Conservation (phyloP, 257 asterid genomes). For the Salvia hispanica region DNA sequence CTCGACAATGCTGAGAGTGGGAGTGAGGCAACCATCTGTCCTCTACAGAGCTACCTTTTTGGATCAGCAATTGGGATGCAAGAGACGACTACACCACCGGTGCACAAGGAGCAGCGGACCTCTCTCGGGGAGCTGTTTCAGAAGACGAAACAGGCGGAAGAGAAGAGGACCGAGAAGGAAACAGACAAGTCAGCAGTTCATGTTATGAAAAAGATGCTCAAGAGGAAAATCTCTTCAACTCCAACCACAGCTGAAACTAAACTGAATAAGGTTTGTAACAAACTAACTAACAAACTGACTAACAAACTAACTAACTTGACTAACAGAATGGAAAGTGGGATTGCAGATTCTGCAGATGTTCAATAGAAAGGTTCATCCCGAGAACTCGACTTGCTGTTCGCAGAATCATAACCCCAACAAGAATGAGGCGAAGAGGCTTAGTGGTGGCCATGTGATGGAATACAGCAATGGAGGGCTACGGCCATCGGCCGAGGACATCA, state of each 20-base stretch:
- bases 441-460: conserved; percentile 30
- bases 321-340: conserved; percentile 4
- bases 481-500: conserved; percentile 64
- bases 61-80: conserved; percentile 69
- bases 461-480: conserved; percentile 40
- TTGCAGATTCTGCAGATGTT: conserved; percentile 86
- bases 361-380: conserved; percentile 98
- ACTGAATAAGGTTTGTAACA: conserved; percentile 57
- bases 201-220: conserved; percentile 73
- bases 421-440: conserved; percentile 45
- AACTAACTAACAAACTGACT: too few relatives aligned
- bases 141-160: conserved; percentile 72
- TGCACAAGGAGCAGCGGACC: conserved; percentile 67
- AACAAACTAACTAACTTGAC: not conserved
- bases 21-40: conserved; percentile 61
- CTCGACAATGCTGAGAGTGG: conserved; percentile 53
- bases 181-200: conserved; percentile 65
- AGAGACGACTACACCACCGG: conserved; percentile 44
- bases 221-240: conserved; percentile 49
- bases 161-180: conserved; percentile 62
- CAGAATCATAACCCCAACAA: conserved; percentile 43
- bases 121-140: conserved; percentile 94
- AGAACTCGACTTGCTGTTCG: conserved; percentile 42
- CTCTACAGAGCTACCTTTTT: conserved; percentile 82
- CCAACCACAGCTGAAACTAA: conserved; percentile 66